Evolutionary conservation across 805 yeast genomes (phyloP).

Genomic region (Ogataea naganishii): DNA sequence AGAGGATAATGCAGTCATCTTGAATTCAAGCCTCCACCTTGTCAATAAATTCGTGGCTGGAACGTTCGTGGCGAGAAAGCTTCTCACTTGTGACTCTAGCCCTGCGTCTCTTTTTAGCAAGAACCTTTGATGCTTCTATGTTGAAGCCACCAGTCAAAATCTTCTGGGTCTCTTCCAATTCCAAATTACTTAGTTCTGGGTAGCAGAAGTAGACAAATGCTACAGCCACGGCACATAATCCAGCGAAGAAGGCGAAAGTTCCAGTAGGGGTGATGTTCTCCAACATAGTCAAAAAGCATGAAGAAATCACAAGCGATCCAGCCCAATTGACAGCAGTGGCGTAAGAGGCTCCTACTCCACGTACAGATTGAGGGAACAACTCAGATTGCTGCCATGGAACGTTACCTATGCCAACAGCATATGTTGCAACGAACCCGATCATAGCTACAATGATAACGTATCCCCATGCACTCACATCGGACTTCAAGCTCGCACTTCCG

Average conservation of each 20-base stretch:
- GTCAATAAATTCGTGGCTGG: too few species aligned
- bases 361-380: constrained; percentile 84
- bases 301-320: constrained; percentile 83
- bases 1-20: too few species aligned
- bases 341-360: constrained; percentile 86
- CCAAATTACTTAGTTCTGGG: constrained; percentile 88
- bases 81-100: too few species aligned
- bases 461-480: constrained; percentile 75
- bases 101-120: constrained; percentile 42
- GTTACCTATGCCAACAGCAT: constrained; percentile 93
- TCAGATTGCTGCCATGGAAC: constrained; percentile 99
- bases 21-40: too few species aligned
- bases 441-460: constrained; percentile 76
- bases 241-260: constrained; percentile 87
- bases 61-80: too few species aligned
- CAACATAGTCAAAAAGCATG: constrained; percentile 92
- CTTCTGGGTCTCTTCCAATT: constrained; percentile 83
- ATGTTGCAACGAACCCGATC: constrained; percentile 81
- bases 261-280: constrained; percentile 91
- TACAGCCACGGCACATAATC: constrained; percentile 62
- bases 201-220: constrained; percentile 74
- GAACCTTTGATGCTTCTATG: constrained; percentile 51
- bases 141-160: constrained; percentile 81
- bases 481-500: constrained; percentile 30
- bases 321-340: constrained; percentile 95